Conservation (phyloP, 352 stramenopile genomes). For the Paralagenidium karlingii region DNA sequence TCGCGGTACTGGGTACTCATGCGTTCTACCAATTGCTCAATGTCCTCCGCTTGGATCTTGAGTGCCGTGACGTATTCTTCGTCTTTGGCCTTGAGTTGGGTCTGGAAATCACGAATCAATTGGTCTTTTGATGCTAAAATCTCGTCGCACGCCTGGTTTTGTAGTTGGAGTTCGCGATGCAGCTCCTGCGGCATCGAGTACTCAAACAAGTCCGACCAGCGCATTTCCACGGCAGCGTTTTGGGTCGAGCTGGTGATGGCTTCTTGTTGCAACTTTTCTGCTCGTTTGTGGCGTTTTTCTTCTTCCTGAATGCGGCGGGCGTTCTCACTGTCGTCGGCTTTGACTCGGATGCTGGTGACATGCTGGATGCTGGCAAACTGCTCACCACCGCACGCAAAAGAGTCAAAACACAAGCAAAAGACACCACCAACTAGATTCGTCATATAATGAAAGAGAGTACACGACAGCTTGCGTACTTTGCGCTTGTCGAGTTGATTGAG, state of each 20-base stretch:
- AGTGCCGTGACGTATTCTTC: slow-evolving; percentile 91
- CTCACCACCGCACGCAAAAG: no score
- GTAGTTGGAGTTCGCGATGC: slow-evolving; percentile 77
- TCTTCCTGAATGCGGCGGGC: slow-evolving; percentile 85
- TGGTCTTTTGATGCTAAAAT: slow-evolving; percentile 87
- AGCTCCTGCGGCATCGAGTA: slow-evolving; percentile 91
- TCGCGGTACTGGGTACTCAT: slow-evolving; percentile 90
- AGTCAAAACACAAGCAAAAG: neutral
- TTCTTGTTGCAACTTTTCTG: slow-evolving; percentile 86
- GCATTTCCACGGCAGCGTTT: slow-evolving; percentile 91
- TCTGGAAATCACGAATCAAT: slow-evolving; percentile 84
- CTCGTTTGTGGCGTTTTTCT: slow-evolving; percentile 66
- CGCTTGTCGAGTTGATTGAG: slow-evolving; percentile 62
- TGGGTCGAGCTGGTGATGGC: slow-evolving; percentile 79
- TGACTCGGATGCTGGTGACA: slow-evolving; percentile 86
- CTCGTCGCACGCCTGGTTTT: slow-evolving; percentile 77
- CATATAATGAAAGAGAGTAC: neutral
- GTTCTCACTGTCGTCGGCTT: slow-evolving; percentile 84
- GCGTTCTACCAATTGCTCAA: slow-evolving; percentile 79
- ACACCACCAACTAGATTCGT: neutral
- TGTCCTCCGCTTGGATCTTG: slow-evolving; percentile 82
- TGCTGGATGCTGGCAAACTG: slow-evolving; percentile 73
- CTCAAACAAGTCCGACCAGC: slow-evolving; percentile 84
- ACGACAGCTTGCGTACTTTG: slow-evolving; percentile 16
- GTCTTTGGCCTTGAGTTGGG: slow-evolving; percentile 88